These are phyloP conservation scores for Termitomyces sp. DNA, from an alignment of 768 basidiomycete genomes.

Conservation along the genomic window DNA sequence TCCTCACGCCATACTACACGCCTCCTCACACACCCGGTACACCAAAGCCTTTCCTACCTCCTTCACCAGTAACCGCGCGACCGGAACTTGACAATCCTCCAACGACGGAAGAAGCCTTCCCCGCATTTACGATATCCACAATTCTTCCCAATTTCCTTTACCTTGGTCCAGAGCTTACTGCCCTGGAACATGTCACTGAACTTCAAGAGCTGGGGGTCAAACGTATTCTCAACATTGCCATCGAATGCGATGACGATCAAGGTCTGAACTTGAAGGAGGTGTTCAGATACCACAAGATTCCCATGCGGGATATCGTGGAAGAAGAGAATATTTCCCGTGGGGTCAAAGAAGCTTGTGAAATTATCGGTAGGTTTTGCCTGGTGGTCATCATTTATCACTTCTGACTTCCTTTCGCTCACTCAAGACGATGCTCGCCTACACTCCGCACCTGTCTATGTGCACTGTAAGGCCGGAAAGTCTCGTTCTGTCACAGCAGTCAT, in stretches of 20 bases:
- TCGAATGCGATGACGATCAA: slow-evolving; percentile 84
- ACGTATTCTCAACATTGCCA: slow-evolving; percentile 87
- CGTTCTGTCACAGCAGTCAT: slow-evolving; percentile 96
- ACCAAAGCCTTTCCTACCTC: slow-evolving; percentile 41
- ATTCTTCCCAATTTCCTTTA: slow-evolving; percentile 91
- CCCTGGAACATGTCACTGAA: slow-evolving; percentile 70
- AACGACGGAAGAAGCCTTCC: slow-evolving; percentile 57
- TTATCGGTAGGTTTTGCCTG: slow-evolving; percentile 62
- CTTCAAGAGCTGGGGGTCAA: slow-evolving; percentile 75
- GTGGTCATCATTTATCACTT: neutral
- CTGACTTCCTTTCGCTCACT: neutral
- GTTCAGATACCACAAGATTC: slow-evolving; percentile 83
- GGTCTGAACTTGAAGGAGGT: slow-evolving; percentile 61
- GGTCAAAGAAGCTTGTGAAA: slow-evolving; percentile 80
- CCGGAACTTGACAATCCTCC: slow-evolving; percentile 60
- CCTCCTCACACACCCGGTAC: slow-evolving; percentile 52
- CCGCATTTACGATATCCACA: slow-evolving; percentile 78
- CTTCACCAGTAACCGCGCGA: slow-evolving; percentile 62
- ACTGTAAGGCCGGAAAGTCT: slow-evolving; percentile 95
- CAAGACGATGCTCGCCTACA: slow-evolving; percentile 92
- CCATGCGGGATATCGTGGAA: slow-evolving; percentile 95
- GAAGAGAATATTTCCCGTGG: slow-evolving; percentile 84
- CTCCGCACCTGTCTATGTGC: slow-evolving; percentile 88
- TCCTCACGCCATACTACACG: slow-evolving; percentile 48
- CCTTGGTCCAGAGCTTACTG: slow-evolving; percentile 84